Percentiles rank a stretch among this genome's conserved stretches.
phyloP scores from a whole-genome alignment of 768 basidiomycete genomes.

The Amanita brunnescens region DNA sequence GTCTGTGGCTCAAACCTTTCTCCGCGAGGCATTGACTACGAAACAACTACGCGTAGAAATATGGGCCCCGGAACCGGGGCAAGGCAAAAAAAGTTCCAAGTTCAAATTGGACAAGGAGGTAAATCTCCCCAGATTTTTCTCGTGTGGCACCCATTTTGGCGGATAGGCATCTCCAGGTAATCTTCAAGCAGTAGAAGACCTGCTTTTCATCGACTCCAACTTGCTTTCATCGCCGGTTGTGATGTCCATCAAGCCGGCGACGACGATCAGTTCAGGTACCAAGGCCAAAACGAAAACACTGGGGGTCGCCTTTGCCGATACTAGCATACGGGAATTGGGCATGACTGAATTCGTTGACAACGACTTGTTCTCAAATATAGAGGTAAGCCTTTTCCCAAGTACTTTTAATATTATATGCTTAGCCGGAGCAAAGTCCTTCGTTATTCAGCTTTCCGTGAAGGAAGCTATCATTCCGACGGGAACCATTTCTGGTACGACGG shows the following conservation, averaged over 20 bases:
- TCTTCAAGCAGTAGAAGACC: constrained; percentile 65
- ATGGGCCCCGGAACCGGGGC: constrained; percentile 65
- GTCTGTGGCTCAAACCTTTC: constrained; percentile 68
- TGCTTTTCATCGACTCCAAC: constrained; percentile 78
- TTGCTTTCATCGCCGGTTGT: constrained; percentile 80
- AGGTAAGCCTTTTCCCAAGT: constrained; percentile 40
- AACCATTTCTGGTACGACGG: constrained; percentile 62
- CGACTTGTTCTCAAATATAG: constrained; percentile 91
- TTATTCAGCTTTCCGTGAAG: constrained; percentile 96
- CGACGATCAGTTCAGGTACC: constrained; percentile 31
- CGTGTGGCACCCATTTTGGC: background rate
- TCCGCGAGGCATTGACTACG: constrained; percentile 83
- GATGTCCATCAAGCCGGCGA: constrained; percentile 76
- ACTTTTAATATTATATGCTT: background rate
- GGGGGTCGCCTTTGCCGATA: constrained; percentile 89
- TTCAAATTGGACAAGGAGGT: constrained; percentile 82
- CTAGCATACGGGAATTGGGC: constrained; percentile 76
- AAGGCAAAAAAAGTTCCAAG: constrained; percentile 65
- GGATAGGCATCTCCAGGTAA: constrained; percentile 54
- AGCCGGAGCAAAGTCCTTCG: constrained; percentile 57
- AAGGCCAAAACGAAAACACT: constrained; percentile 64
- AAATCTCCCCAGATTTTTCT: constrained; percentile 12
- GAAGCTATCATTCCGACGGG: constrained; percentile 82
- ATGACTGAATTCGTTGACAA: constrained; percentile 91
- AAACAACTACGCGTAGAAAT: constrained; percentile 92